Conservation (phyloP, 345 rosid genomes). For the Salix suchowensis region DNA sequence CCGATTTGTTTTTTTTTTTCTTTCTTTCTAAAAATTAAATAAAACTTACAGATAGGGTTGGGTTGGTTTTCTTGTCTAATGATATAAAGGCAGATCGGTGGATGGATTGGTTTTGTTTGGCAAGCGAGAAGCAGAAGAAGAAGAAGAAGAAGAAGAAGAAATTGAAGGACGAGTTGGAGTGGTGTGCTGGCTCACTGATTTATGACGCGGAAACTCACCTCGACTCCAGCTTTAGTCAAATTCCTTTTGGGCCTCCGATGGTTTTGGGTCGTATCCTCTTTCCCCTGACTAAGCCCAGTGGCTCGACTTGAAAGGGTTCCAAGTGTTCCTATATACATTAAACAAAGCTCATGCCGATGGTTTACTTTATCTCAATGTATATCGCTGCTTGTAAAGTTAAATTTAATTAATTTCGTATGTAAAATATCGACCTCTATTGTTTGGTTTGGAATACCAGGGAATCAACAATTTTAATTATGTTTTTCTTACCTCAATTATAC, state of each 20-base stretch:
- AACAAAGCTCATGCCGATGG: no score
- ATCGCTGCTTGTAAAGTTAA: no score
- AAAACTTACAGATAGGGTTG: no score
- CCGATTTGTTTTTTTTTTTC: background rate
- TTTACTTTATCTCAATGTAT: no score
- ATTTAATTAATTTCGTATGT: no score
- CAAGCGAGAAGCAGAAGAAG: background rate
- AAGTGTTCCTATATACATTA: no score
- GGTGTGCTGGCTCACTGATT: slow-evolving; percentile 9
- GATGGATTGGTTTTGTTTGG: background rate
- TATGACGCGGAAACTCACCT: slow-evolving; percentile 1
- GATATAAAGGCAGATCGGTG: background rate
- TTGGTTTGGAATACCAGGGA: no score
- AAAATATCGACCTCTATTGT: no score
- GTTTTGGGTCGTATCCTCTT: background rate
- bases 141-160: background rate
- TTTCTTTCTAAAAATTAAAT: background rate
- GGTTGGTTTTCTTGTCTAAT: background rate
- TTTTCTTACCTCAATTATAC: no score
- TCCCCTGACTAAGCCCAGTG: no score
- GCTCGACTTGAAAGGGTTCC: no score
- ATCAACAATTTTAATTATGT: no score
- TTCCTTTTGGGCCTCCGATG: background rate
- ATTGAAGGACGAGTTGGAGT: background rate
- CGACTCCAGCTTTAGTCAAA: background rate